These are phyloP conservation scores for Penicillium sp. DNA, from an alignment of 2,329 filamentous ascomycete species.

Conservation along the genomic window DNA sequence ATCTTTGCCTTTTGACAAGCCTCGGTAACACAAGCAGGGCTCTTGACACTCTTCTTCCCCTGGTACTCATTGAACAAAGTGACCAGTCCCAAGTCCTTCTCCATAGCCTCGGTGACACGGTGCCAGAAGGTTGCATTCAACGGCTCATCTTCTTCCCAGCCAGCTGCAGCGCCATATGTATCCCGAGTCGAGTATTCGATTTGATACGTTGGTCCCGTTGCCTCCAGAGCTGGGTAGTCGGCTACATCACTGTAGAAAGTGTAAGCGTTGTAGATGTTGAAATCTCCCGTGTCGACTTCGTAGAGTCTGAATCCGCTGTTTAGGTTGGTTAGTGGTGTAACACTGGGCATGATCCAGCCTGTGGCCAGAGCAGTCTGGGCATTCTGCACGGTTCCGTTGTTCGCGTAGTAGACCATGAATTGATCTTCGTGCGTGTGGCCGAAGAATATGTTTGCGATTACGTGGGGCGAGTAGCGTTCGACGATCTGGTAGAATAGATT, in stretches of 20 bases:
- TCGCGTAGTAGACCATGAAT: conserved; percentile 56
- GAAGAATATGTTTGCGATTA: conserved; percentile 58
- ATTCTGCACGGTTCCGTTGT: conserved; percentile 50
- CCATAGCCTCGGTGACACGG: conserved; percentile 59
- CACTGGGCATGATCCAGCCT: conserved; percentile 55
- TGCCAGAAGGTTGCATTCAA: conserved; percentile 64
- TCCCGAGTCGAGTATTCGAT: conserved; percentile 57
- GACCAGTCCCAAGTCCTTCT: conserved; percentile 52
- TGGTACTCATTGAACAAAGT: conserved; percentile 53
- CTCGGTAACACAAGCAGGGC: conserved; percentile 54
- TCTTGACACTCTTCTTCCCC: conserved; percentile 54
- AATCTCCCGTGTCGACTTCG: conserved; percentile 56
- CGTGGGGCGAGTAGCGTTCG: conserved; percentile 56
- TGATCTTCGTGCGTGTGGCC: conserved; percentile 60
- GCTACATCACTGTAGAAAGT: conserved; percentile 57
- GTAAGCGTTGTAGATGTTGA: conserved; percentile 56
- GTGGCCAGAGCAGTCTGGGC: conserved; percentile 47
- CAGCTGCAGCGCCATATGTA: conserved; percentile 46
- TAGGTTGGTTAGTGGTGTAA: conserved; percentile 57
- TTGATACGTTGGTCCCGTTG: conserved; percentile 49
- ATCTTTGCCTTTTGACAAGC: conserved; percentile 57
- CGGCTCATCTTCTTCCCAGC: conserved; percentile 52
- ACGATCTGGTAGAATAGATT: conserved; percentile 59
- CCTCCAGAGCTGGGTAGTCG: conserved; percentile 41
- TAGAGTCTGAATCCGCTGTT: conserved; percentile 58